phyloP scores from a whole-genome alignment of 2,329 filamentous ascomycete genomes.

The Botryosphaeria dothidea region DNA sequence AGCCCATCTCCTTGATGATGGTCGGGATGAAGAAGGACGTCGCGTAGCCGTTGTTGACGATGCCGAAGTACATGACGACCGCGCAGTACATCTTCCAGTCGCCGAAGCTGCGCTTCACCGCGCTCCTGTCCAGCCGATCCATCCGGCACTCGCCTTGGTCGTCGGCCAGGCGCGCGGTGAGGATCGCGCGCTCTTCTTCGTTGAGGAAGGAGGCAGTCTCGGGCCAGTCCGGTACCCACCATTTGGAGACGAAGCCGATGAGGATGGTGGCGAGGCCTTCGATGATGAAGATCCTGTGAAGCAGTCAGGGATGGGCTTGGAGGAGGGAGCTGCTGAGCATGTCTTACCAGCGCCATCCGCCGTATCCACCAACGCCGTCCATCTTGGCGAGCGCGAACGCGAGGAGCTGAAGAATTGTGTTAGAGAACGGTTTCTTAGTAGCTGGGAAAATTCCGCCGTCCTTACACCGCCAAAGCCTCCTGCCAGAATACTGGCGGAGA shows the following conservation, averaged over 20 bases:
- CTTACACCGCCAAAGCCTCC: constrained; percentile 42
- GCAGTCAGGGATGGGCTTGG: background rate
- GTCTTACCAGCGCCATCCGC: constrained; percentile 31
- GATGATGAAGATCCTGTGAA: constrained; percentile 22
- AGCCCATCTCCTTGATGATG: constrained; percentile 30
- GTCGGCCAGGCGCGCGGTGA: constrained; percentile 32
- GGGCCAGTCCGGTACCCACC: constrained; percentile 31
- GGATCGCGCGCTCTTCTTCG: constrained; percentile 34
- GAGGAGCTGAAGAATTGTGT: constrained; percentile 37
- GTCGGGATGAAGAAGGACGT: constrained; percentile 33
- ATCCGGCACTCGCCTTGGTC: constrained; percentile 28
- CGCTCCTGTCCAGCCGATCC: background rate
- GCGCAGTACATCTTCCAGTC: constrained; percentile 17
- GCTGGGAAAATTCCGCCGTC: background rate
- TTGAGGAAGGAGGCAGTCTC: constrained; percentile 41
- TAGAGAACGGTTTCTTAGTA: background rate
- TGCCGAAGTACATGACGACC: constrained; percentile 11
- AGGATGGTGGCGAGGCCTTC: constrained; percentile 22
- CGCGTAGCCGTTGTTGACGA: constrained; percentile 33
- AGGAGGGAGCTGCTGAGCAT: background rate
- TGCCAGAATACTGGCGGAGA: constrained; percentile 42
- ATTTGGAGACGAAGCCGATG: constrained; percentile 28
- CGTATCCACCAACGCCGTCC: constrained; percentile 50
- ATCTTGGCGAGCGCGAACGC: constrained; percentile 58
- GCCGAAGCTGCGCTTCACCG: background rate